phyloP scores from a whole-genome alignment of 768 basidiomycete genomes.

The Agrocybe pediades region DNA sequence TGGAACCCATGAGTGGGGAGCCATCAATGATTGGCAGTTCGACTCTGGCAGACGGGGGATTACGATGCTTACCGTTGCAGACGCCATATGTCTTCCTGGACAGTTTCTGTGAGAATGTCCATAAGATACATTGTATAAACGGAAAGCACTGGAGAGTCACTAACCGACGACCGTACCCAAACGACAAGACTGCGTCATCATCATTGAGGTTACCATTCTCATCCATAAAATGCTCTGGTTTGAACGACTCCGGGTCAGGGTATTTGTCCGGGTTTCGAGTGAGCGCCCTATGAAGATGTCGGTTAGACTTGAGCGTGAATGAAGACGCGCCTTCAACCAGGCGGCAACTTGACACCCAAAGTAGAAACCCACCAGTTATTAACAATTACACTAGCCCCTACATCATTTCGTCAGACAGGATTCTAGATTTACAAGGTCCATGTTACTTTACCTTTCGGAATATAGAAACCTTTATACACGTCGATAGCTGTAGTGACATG shows the following conservation, averaged over 20 bases:
- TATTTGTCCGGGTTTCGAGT: conserved; percentile 24
- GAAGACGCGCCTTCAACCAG: too few species aligned
- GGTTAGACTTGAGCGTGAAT: too few species aligned
- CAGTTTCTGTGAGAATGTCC: conserved; percentile 17
- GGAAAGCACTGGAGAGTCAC: background rate
- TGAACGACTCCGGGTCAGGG: conserved; percentile 26
- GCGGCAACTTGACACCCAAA: background rate
- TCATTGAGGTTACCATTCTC: conserved; percentile 14
- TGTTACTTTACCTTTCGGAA: conserved; percentile 30
- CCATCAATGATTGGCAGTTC: too few species aligned
- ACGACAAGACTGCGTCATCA: conserved; percentile 15
- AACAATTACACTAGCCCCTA: conserved; percentile 15
- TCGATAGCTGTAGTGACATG: conserved; percentile 27
- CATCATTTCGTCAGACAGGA: too few species aligned
- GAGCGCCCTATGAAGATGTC: conserved; percentile 19
- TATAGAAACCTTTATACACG: conserved; percentile 28
- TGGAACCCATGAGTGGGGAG: too few species aligned
- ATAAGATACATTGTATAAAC: background rate
- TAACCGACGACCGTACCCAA: conserved; percentile 26
- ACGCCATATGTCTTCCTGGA: conserved; percentile 20
- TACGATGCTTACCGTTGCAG: conserved; percentile 18
- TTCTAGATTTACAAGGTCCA: too few species aligned
- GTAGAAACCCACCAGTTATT: conserved; percentile 17
- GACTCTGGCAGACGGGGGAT: too few species aligned
- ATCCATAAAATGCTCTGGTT: conserved; percentile 26